These are phyloP conservation scores for Pseudocercospora fuligena DNA, from an alignment of 2,329 filamentous ascomycete species.

Conservation along the genomic window DNA sequence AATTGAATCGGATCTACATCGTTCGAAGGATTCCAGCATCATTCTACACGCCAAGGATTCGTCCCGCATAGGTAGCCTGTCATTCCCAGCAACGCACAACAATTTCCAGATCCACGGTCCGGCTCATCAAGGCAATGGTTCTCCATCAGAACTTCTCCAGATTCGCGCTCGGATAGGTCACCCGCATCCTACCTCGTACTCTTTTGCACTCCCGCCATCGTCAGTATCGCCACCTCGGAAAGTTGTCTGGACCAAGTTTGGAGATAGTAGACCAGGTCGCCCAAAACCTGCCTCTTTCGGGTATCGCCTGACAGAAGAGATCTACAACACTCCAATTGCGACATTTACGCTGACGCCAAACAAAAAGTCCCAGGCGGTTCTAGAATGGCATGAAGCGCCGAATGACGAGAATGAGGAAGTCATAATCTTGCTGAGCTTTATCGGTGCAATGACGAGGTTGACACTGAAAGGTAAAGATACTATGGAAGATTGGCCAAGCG, in stretches of 20 bases:
- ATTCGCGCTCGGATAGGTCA: slow-evolving; percentile 13
- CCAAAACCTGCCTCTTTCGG: background rate
- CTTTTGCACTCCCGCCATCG: slow-evolving; percentile 12
- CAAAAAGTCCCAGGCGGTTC: slow-evolving; percentile 14
- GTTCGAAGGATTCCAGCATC: slow-evolving; percentile 15
- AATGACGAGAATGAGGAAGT: slow-evolving; percentile 14
- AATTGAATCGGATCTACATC: slow-evolving; percentile 14
- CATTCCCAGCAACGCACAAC: slow-evolving; percentile 24
- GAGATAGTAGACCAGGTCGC: background rate
- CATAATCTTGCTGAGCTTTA: slow-evolving; percentile 19
- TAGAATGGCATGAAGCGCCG: slow-evolving; percentile 9
- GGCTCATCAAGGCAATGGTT: background rate
- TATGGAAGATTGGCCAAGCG: background rate
- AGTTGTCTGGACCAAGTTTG: slow-evolving; percentile 13
- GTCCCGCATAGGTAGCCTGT: slow-evolving; percentile 11
- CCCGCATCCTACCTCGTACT: slow-evolving; percentile 17
- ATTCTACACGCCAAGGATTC: slow-evolving; percentile 7
- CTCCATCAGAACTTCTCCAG: slow-evolving; percentile 10
- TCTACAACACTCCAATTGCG: slow-evolving; percentile 11
- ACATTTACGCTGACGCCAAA: slow-evolving; percentile 9
- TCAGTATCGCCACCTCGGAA: slow-evolving; percentile 4
- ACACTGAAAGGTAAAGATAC: slow-evolving; percentile 21
- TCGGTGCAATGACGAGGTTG: slow-evolving; percentile 19
- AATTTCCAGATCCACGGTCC: slow-evolving; percentile 43
- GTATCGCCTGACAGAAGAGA: slow-evolving; percentile 17